These are phyloP conservation scores for Beauveria australis DNA, from an alignment of 2,329 filamentous ascomycete genomes.

Conservation along the genomic window DNA sequence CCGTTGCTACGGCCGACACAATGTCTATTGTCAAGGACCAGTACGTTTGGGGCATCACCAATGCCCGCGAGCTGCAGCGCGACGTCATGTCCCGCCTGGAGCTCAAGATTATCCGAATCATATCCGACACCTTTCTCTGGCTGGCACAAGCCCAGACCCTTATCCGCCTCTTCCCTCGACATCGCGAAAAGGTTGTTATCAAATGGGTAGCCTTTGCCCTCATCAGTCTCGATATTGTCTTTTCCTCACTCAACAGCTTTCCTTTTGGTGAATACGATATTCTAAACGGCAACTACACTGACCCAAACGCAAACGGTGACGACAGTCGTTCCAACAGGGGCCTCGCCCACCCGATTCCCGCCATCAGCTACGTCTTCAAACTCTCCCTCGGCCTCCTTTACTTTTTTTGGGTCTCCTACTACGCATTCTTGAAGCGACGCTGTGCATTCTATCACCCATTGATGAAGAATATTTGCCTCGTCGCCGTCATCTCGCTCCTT, in stretches of 20 bases:
- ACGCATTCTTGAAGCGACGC: constrained; percentile 81
- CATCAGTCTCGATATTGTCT: constrained; percentile 83
- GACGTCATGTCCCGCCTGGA: constrained; percentile 77
- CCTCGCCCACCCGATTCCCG: constrained; percentile 85
- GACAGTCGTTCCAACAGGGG: constrained; percentile 38
- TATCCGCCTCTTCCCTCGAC: constrained; percentile 89
- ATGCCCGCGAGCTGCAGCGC: constrained; percentile 65
- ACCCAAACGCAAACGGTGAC: constrained; percentile 27
- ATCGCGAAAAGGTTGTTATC: constrained; percentile 96
- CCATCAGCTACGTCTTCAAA: constrained; percentile 84
- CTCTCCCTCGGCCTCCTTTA: constrained; percentile 80
- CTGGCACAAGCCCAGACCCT: constrained; percentile 94
- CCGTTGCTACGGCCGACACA: constrained; percentile 86
- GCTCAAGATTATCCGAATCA: constrained; percentile 81
- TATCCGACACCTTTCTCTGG: constrained; percentile 96
- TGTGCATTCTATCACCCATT: constrained; percentile 85
- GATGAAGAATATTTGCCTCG: constrained; percentile 81
- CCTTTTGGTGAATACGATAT: constrained; percentile 42
- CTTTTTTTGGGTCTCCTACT: constrained; percentile 90
- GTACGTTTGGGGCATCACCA: constrained; percentile 71
- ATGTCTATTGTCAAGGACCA: constrained; percentile 77
- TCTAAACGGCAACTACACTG: constrained; percentile 36
- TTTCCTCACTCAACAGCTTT: constrained; percentile 88
- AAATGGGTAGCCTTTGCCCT: constrained; percentile 97
- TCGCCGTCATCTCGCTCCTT: constrained; percentile 68